Conservation (phyloP, 345 rosid genomes). For the Boechera divaricarpa region DNA sequence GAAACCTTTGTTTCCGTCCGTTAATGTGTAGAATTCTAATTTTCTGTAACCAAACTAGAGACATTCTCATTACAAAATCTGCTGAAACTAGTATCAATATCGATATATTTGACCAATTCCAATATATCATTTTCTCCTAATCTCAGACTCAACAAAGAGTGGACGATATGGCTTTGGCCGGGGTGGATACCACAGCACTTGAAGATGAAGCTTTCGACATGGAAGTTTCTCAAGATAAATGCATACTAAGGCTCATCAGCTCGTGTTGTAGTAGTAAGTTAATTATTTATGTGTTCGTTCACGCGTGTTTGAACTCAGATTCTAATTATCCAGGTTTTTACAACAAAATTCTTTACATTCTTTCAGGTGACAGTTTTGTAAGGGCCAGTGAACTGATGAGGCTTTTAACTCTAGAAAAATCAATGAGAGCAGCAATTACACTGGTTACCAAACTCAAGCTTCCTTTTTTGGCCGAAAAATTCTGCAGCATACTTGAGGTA, state of each 20-base stretch:
- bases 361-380: conserved; percentile 80
- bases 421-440: conserved; percentile 88
- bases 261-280: conserved; percentile 91
- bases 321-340: not conserved
- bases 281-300: not conserved
- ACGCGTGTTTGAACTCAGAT: not conserved
- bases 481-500: conserved; percentile 84
- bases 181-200: conserved; percentile 61
- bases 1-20: not conserved
- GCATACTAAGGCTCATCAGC: conserved; percentile 85
- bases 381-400: conserved; percentile 83
- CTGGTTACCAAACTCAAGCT: conserved; percentile 89
- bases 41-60: conserved; percentile 21
- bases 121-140: not conserved
- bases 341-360: not conserved
- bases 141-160: conserved; percentile 72
- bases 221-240: conserved; percentile 90
- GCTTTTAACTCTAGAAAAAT: conserved; percentile 76
- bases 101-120: not conserved
- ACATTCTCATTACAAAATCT: conserved; percentile 2
- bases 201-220: conserved; percentile 82
- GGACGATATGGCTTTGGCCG: conserved; percentile 57
- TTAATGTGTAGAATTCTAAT: conserved; percentile 8
- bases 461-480: conserved; percentile 87
- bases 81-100: conserved; percentile 8